These are phyloP conservation scores for Tillandsia fasciculata DNA, from an alignment of 176 grass and related monocot species.

Conservation along the genomic window DNA sequence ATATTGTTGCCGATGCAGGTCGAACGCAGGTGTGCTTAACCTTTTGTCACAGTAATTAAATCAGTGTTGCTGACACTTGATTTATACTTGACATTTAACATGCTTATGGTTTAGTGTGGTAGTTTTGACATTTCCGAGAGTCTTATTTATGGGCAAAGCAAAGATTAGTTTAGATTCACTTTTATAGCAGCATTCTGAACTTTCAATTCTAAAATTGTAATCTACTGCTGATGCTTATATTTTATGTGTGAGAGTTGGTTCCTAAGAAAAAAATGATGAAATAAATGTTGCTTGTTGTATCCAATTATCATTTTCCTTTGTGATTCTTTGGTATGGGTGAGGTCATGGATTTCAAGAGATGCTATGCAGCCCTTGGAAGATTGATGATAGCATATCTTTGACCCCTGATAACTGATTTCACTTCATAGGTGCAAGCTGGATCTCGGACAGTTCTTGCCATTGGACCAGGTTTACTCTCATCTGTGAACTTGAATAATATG, in stretches of 20 bases:
- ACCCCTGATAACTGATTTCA: not conserved
- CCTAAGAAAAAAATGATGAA: too few relatives aligned
- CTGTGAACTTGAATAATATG: not conserved
- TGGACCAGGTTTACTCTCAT: conserved; percentile 62
- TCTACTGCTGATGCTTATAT: too few relatives aligned
- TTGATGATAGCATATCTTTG: not conserved
- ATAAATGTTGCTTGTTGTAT: too few relatives aligned
- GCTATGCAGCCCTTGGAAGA: too few relatives aligned
- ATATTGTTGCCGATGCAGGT: conserved; percentile 87
- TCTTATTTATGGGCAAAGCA: not conserved
- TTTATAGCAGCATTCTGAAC: too few relatives aligned
- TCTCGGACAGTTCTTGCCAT: conserved; percentile 94
- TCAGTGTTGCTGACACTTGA: not conserved
- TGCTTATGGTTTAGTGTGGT: not conserved
- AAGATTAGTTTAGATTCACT: not conserved
- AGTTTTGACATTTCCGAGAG: not conserved
- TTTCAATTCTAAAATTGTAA: too few relatives aligned
- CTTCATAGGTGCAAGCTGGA: conserved; percentile 64
- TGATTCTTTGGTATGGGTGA: too few relatives aligned
- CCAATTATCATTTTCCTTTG: too few relatives aligned
- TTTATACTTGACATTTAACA: not conserved
- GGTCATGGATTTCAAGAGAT: too few relatives aligned
- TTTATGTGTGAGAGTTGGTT: too few relatives aligned
- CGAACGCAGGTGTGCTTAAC: conserved; percentile 64
- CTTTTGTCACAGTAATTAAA: conserved; percentile 7